Conservation (phyloP, 2,329 filamentous ascomycete species). For the Ceratocystis destructans region DNA sequence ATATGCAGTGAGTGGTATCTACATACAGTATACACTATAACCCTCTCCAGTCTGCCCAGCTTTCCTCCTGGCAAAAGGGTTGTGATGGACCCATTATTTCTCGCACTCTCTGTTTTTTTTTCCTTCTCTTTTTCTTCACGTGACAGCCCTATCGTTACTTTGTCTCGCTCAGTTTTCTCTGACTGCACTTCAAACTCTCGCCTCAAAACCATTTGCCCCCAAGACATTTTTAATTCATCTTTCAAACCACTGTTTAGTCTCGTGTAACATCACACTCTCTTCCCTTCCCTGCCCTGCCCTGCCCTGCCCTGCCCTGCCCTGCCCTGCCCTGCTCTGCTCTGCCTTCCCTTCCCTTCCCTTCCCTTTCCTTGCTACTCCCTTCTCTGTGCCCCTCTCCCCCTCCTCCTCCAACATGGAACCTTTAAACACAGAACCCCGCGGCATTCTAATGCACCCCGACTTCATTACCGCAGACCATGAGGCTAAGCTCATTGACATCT, state of each 20-base stretch:
- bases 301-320: no score
- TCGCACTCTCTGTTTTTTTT: neutral
- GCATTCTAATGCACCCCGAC: constrained; percentile 33
- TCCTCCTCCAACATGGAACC: constrained; percentile 22
- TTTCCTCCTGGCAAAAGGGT: neutral
- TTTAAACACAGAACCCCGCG: constrained; percentile 24
- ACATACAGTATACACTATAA: neutral
- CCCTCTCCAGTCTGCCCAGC: neutral
- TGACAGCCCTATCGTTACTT: neutral
- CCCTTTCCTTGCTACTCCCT: neutral
- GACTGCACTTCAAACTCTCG: neutral
- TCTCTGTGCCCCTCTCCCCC: neutral
- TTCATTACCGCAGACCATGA: constrained; percentile 37
- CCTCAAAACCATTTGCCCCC: neutral
- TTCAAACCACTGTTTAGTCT: neutral
- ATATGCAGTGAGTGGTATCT: neutral
- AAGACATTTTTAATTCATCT: neutral
- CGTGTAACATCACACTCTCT: neutral
- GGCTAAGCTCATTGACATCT: constrained; percentile 31
- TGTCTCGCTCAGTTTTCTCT: neutral
- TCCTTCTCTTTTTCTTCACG: neutral
- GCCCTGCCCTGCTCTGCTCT: neutral
- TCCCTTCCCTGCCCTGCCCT: neutral
- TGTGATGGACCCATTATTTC: neutral
- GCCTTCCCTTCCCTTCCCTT: no score